Conservation (phyloP, 208 protist genomes). For the Leishmania turanica region DNA sequence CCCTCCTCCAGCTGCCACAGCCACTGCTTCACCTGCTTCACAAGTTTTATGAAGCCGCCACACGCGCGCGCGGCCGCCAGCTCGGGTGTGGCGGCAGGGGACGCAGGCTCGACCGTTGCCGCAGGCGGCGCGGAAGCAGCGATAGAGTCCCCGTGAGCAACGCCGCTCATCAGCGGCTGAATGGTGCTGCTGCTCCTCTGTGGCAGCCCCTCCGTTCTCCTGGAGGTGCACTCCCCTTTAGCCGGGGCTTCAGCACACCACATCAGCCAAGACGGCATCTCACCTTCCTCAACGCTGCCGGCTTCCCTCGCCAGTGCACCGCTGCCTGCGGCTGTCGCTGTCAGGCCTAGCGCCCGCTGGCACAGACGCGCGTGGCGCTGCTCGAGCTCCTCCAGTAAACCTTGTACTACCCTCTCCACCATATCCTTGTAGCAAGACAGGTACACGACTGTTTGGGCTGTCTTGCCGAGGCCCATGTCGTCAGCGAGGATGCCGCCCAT, state of each 20-base stretch:
- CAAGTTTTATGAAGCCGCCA: constrained; percentile 12
- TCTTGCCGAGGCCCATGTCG: constrained; percentile 99
- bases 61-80: neutral
- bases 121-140: too few relatives aligned
- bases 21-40: constrained; percentile 47
- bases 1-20: constrained; percentile 34
- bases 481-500: constrained; percentile 94
- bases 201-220: too few relatives aligned
- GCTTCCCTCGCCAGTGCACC: neutral
- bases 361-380: constrained; percentile 14
- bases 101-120: too few relatives aligned
- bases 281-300: neutral
- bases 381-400: constrained; percentile 16
- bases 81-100: neutral
- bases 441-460: constrained; percentile 94
- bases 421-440: constrained; percentile 72
- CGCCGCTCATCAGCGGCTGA: too few relatives aligned
- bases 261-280: constrained; percentile 25
- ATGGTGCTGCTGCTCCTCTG: too few relatives aligned
- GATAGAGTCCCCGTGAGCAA: too few relatives aligned
- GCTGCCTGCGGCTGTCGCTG: neutral
- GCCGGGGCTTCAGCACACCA: constrained; percentile 9
- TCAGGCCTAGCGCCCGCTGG: constrained; percentile 16
- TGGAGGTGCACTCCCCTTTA: neutral
- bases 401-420: constrained; percentile 37